Evolutionary conservation across 164 flowering plant genomes (phyloP).

Genomic region (Houttuynia cordata): DNA sequence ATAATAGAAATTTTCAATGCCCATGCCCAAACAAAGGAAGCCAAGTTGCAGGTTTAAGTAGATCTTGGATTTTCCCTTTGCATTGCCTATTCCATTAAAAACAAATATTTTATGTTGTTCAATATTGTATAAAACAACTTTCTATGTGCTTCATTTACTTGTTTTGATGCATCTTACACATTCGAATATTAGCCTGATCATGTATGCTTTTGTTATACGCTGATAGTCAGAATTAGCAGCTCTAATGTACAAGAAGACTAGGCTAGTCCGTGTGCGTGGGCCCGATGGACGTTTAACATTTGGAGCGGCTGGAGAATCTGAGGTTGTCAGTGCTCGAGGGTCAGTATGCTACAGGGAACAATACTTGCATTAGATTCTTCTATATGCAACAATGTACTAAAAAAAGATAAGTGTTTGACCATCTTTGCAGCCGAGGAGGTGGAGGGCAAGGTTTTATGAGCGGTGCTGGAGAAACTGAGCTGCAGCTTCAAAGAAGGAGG

Average conservation of each 20-base stretch:
- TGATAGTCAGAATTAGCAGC: conserved; percentile 86
- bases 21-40: conserved; percentile 93
- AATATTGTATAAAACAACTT: not conserved
- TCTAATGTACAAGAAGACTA: conserved; percentile 70
- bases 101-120: not conserved
- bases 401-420: conserved; percentile 8
- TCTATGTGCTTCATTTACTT: not conserved
- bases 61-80: not conserved
- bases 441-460: conserved; percentile 92
- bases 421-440: conserved; percentile 79
- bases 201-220: conserved; percentile 2
- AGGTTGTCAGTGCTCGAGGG: conserved; percentile 99
- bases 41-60: conserved; percentile 61
- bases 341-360: conserved; percentile 18
- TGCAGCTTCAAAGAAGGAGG: conserved; percentile 96
- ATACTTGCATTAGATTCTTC: not conserved
- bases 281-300: conserved; percentile 61
- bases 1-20: conserved; percentile 95
- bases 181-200: not conserved
- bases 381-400: not conserved
- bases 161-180: not conserved
- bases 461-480: conserved; percentile 99
- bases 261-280: conserved; percentile 84
- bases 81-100: not conserved
- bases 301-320: conserved; percentile 77